Percentiles rank a stretch among this genome's conserved stretches.
These are phyloP conservation scores for Pleurostoma richardsiae DNA, from an alignment of 2,329 filamentous ascomycete genomes.

Conservation along the genomic window DNA sequence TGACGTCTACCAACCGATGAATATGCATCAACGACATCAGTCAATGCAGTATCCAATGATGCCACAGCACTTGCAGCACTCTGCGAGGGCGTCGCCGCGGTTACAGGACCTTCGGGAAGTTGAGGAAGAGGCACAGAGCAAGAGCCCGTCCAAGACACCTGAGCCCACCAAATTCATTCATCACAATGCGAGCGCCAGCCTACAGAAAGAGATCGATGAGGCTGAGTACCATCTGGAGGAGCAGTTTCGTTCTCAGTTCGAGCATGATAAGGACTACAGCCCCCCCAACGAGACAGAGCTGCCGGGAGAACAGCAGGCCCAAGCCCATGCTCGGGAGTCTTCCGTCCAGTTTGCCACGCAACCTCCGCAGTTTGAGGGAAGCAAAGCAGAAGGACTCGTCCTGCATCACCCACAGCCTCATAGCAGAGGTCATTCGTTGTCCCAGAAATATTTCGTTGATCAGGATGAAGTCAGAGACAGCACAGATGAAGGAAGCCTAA, in stretches of 20 bases:
- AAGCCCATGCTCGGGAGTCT: conserved; percentile 33
- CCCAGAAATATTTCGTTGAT: conserved; percentile 57
- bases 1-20: conserved; percentile 40
- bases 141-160: conserved; percentile 50
- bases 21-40: conserved; percentile 51
- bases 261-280: conserved; percentile 68
- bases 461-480: conserved; percentile 40
- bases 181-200: conserved; percentile 70
- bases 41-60: conserved; percentile 54
- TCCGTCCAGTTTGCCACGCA: conserved; percentile 42
- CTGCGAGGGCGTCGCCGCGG: conserved; percentile 51
- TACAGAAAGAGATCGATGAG: conserved; percentile 81
- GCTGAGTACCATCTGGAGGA: conserved; percentile 82
- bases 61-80: conserved; percentile 52
- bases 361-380: conserved; percentile 46
- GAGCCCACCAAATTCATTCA: conserved; percentile 41
- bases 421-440: conserved; percentile 66
- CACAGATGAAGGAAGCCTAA: conserved; percentile 27
- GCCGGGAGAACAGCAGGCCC: conserved; percentile 18
- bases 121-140: conserved; percentile 55
- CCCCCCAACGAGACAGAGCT: conserved; percentile 46
- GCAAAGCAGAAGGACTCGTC: conserved; percentile 48
- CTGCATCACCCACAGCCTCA: conserved; percentile 72
- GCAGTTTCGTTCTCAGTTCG: conserved; percentile 71
- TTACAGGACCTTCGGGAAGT: conserved; percentile 71